Evolutionary conservation across 2,329 filamentous ascomycete species (phyloP).

Genomic region (Penicillium sp.): DNA sequence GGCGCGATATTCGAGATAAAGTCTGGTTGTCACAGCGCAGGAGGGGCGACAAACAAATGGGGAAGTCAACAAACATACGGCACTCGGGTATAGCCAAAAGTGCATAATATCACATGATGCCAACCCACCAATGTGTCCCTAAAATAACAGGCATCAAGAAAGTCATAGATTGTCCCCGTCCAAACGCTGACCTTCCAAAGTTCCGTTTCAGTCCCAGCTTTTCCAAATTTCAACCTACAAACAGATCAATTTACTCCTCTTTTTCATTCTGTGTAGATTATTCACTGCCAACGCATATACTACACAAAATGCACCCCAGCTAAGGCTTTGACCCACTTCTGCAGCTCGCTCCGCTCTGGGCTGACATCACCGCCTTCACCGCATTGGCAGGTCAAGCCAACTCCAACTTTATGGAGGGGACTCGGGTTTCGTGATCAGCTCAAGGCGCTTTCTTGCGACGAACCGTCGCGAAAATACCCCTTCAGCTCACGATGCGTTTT

Average conservation of each 20-base stretch:
- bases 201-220: neutral
- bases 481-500: conserved; percentile 30
- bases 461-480: neutral
- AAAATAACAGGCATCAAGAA: conserved; percentile 1
- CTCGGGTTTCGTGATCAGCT: conserved; percentile 1
- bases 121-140: neutral
- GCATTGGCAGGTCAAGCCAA: conserved; percentile 13
- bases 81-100: conserved; percentile 19
- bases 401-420: conserved; percentile 6
- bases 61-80: conserved; percentile 41
- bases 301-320: neutral
- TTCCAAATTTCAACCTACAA: neutral
- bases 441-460: neutral
- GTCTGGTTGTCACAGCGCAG: conserved; percentile 17
- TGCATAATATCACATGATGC: conserved; percentile 17
- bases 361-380: conserved; percentile 27
- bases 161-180: neutral
- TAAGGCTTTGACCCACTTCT: conserved; percentile 22
- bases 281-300: neutral
- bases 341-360: conserved; percentile 6
- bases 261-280: neutral
- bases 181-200: neutral
- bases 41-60: conserved; percentile 24
- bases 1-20: conserved; percentile 10
- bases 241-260: neutral